Evolutionary conservation across 2,329 filamentous ascomycete species (phyloP).

Genomic region (Trichocomaceae sp.): DNA sequence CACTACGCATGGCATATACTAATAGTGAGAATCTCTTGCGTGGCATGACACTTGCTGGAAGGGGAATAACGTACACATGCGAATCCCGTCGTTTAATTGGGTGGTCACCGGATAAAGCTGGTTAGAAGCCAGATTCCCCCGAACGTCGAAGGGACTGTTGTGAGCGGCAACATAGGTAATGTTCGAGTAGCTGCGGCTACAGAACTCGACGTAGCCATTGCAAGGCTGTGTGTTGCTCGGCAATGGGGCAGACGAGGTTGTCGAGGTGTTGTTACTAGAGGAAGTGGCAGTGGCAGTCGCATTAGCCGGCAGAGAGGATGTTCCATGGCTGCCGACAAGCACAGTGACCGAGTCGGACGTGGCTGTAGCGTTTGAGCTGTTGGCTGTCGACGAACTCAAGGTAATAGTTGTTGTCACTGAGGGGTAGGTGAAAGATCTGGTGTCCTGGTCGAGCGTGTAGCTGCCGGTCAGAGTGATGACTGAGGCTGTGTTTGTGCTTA

Average conservation of each 20-base stretch:
- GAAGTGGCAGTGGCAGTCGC: constrained; percentile 42
- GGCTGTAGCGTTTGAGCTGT: constrained; percentile 23
- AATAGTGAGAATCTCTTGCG: background rate
- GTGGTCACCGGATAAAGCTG: constrained; percentile 60
- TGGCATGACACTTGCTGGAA: too few species aligned
- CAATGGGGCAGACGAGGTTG: constrained; percentile 36
- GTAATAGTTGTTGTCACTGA: constrained; percentile 32
- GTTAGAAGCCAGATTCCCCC: constrained; percentile 68
- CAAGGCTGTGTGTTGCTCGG: constrained; percentile 70
- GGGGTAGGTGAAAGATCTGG: constrained; percentile 35
- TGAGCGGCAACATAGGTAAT: constrained; percentile 72
- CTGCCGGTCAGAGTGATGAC: constrained; percentile 20
- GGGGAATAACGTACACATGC: constrained; percentile 42
- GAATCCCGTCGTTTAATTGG: constrained; percentile 69
- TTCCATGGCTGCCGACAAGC: constrained; percentile 32
- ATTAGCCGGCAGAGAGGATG: constrained; percentile 43
- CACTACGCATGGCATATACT: constrained; percentile 42
- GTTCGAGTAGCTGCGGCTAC: constrained; percentile 69
- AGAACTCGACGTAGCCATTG: constrained; percentile 73
- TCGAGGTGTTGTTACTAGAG: constrained; percentile 22
- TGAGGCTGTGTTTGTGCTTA: constrained; percentile 3
- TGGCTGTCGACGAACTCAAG: constrained; percentile 17
- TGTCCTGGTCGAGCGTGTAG: constrained; percentile 19
- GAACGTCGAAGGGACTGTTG: constrained; percentile 70
- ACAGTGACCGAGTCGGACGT: constrained; percentile 35